phyloP scores from a whole-genome alignment of 176 grass and related monocot species.

The Neostapfia colusana region DNA sequence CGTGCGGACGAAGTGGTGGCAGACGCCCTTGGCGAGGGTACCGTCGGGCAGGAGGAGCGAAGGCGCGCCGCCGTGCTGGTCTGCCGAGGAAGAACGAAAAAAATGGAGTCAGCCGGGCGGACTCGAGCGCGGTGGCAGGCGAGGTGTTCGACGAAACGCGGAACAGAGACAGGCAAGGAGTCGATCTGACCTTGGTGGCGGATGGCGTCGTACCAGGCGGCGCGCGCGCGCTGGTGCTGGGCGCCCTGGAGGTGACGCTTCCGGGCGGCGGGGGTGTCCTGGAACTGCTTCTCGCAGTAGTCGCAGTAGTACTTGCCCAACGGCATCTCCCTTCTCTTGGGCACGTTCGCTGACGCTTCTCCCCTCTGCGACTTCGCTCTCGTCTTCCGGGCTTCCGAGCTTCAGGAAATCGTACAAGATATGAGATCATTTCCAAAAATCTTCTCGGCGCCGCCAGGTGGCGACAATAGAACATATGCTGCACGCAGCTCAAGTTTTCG shows the following conservation, averaged over 20 bases:
- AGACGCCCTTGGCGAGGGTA: conserved; percentile 54
- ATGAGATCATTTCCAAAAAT: neutral
- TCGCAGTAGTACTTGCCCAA: conserved; percentile 92
- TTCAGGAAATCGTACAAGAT: no score
- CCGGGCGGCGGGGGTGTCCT: conserved; percentile 73
- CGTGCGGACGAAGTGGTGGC: conserved; percentile 76
- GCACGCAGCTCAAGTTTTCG: neutral
- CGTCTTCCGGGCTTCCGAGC: neutral
- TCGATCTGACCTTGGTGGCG: conserved; percentile 51
- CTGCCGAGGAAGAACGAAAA: conserved; percentile 25
- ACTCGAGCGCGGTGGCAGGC: neutral
- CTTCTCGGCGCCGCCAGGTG: neutral
- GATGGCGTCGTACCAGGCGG: conserved; percentile 75
- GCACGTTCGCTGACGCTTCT: neutral
- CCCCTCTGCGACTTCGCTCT: no score
- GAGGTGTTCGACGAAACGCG: conserved; percentile 47
- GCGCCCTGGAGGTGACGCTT: conserved; percentile 75
- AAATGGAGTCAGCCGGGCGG: neutral
- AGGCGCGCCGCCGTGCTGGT: conserved; percentile 36
- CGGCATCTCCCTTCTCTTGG: conserved; percentile 33
- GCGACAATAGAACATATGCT: no score
- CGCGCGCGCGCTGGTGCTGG: conserved; percentile 66
- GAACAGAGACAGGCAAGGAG: neutral
- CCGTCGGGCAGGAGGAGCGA: conserved; percentile 46
- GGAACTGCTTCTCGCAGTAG: conserved; percentile 98